phyloP scores from a whole-genome alignment of 306 rosid species.

The Phaseolus lunatus region DNA sequence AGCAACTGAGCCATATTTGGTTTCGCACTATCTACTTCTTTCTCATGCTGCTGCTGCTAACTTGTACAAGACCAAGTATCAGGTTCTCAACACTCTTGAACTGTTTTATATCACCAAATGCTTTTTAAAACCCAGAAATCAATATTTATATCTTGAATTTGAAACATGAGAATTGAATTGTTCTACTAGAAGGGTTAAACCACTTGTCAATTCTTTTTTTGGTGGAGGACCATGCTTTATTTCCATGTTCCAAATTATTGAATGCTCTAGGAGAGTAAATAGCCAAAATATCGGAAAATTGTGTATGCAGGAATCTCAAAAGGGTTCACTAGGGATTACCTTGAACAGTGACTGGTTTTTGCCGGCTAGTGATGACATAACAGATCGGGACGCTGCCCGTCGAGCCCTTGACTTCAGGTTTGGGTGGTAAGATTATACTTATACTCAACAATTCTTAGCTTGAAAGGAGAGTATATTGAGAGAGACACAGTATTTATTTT shows the following conservation, averaged over 20 bases:
- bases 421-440: slow-evolving; percentile 62
- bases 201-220: neutral
- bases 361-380: slow-evolving; percentile 45
- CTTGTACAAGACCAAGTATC: slow-evolving; percentile 59
- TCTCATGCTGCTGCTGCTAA: slow-evolving; percentile 69
- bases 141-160: slow-evolving; percentile 10
- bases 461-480: neutral
- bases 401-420: slow-evolving; percentile 68
- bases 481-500: neutral
- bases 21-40: slow-evolving; percentile 60
- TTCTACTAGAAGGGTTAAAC: slow-evolving; percentile 3
- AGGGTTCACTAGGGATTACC: slow-evolving; percentile 69
- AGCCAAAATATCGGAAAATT: slow-evolving; percentile 7
- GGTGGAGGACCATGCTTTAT: neutral
- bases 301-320: slow-evolving; percentile 59
- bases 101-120: neutral
- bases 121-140: neutral
- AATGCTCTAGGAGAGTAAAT: slow-evolving; percentile 10
- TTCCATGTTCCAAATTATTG: slow-evolving; percentile 4
- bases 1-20: slow-evolving; percentile 70
- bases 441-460: slow-evolving; percentile 25
- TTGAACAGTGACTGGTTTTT: slow-evolving; percentile 56
- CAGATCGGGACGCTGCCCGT: slow-evolving; percentile 58
- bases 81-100: slow-evolving; percentile 49
- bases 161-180: neutral